Conservation (phyloP, 1,284 basidiomycete genomes). For the Hypsizygus ulmarius region DNA sequence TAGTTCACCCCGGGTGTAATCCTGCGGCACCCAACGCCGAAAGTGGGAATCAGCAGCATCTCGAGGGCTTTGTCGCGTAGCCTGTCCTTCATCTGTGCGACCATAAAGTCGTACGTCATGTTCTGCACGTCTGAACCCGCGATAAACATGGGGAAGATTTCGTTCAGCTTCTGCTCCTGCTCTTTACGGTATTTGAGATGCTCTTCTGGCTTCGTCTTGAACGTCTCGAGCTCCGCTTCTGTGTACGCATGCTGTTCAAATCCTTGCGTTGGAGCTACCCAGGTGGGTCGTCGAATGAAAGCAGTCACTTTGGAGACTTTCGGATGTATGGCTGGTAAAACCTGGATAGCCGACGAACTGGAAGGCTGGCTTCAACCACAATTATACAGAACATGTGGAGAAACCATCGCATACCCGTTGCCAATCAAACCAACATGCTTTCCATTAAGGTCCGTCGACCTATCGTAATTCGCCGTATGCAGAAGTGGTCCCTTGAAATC, state of each 20-base stretch:
- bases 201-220: constrained; percentile 22
- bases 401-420: constrained; percentile 37
- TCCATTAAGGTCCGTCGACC: constrained; percentile 36
- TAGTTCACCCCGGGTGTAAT: constrained; percentile 32
- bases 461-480: constrained; percentile 48
- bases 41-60: constrained; percentile 25
- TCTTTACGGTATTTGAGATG: constrained; percentile 27
- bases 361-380: neutral
- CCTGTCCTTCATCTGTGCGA: constrained; percentile 23
- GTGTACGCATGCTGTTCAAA: constrained; percentile 26
- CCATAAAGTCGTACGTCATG: constrained; percentile 13
- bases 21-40: constrained; percentile 29
- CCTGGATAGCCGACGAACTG: constrained; percentile 37
- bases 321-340: constrained; percentile 32
- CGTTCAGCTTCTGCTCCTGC: constrained; percentile 21
- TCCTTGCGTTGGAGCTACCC: constrained; percentile 28
- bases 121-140: constrained; percentile 24
- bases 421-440: constrained; percentile 50
- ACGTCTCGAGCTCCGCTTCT: constrained; percentile 24
- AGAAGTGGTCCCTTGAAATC: constrained; percentile 41
- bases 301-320: constrained; percentile 27
- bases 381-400: neutral
- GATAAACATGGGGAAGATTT: constrained; percentile 25
- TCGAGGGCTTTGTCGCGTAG: constrained; percentile 15
- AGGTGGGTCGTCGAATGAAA: constrained; percentile 32